A percentile compares a stretch with the other conserved stretches of the same genome.
These are phyloP conservation scores for Penicillium riverlandense DNA, from an alignment of 495 filamentous ascomycete species.

Conservation along the genomic window DNA sequence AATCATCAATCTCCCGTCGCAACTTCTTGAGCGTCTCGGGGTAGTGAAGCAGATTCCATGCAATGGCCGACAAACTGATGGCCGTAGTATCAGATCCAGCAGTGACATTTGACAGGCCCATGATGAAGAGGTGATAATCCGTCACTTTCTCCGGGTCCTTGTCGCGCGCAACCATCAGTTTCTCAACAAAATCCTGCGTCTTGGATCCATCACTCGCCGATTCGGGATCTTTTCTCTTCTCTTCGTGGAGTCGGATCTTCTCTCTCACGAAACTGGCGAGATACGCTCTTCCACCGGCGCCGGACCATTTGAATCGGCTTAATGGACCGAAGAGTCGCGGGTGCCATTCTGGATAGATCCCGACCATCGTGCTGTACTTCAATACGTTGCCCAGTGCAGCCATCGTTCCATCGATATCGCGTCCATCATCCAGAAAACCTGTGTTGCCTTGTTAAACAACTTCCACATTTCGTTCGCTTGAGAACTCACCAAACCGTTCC, in stretches of 20 bases:
- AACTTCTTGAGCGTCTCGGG: slow-evolving; percentile 30
- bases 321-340: slow-evolving; percentile 30
- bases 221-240: slow-evolving; percentile 5
- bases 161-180: slow-evolving; percentile 49
- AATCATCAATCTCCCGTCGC: slow-evolving; percentile 36
- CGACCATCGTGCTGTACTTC: slow-evolving; percentile 49
- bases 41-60: slow-evolving; percentile 43
- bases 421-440: slow-evolving; percentile 55
- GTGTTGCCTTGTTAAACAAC: not conserved
- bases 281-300: slow-evolving; percentile 32
- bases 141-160: slow-evolving; percentile 51
- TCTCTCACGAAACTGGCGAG: slow-evolving; percentile 37
- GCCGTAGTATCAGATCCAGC: slow-evolving; percentile 53
- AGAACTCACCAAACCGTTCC: slow-evolving; percentile 42
- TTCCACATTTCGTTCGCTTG: too few relatives aligned
- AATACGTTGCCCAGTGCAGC: slow-evolving; percentile 45
- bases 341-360: slow-evolving; percentile 41
- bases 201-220: slow-evolving; percentile 23
- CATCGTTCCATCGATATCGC: slow-evolving; percentile 58
- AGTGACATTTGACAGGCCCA: slow-evolving; percentile 43
- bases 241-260: slow-evolving; percentile 30
- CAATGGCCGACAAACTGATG: slow-evolving; percentile 39
- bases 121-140: slow-evolving; percentile 40
- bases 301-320: slow-evolving; percentile 33
- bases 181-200: slow-evolving; percentile 44